A percentile compares a stretch with the other conserved stretches of the same genome.
phyloP scores from a whole-genome alignment of 805 yeast genomes.

The Hemisphaericaspora nanyangensis region DNA sequence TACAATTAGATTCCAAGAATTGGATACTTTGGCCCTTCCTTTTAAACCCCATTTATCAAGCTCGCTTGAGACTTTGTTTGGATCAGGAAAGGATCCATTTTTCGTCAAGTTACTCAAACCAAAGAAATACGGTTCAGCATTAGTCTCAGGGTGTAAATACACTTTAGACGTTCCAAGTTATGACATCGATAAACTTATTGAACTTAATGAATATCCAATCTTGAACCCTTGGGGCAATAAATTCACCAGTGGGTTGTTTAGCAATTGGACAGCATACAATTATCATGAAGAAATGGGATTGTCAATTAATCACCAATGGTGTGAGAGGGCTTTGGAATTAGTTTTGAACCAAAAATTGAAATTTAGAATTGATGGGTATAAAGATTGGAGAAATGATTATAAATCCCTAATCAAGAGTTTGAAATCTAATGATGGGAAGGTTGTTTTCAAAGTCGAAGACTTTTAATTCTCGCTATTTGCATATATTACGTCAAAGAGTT shows the following conservation, averaged over 20 bases:
- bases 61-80: constrained; percentile 17
- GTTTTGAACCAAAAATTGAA: constrained; percentile 24
- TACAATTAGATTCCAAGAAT: constrained; percentile 22
- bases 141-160: constrained; percentile 35
- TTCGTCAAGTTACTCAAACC: constrained; percentile 35
- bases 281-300: constrained; percentile 32
- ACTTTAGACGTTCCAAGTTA: constrained; percentile 29
- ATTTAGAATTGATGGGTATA: constrained; percentile 25
- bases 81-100: constrained; percentile 27
- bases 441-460: constrained; percentile 35
- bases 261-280: constrained; percentile 25
- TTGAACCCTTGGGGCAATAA: constrained; percentile 33
- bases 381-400: constrained; percentile 38
- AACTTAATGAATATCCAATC: constrained; percentile 11
- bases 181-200: constrained; percentile 24
- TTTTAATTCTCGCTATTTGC: constrained; percentile 25
- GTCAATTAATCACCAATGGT: constrained; percentile 26
- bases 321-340: constrained; percentile 27
- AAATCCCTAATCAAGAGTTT: constrained; percentile 23
- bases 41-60: constrained; percentile 14
- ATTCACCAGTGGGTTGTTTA: constrained; percentile 33
- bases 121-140: constrained; percentile 25
- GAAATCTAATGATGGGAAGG: constrained; percentile 27
- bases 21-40: constrained; percentile 30
- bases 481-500: too few relatives aligned